Evolutionary conservation across 1,139 yeast genomes (phyloP).

Genomic region (Nakaseomyces sp.): DNA sequence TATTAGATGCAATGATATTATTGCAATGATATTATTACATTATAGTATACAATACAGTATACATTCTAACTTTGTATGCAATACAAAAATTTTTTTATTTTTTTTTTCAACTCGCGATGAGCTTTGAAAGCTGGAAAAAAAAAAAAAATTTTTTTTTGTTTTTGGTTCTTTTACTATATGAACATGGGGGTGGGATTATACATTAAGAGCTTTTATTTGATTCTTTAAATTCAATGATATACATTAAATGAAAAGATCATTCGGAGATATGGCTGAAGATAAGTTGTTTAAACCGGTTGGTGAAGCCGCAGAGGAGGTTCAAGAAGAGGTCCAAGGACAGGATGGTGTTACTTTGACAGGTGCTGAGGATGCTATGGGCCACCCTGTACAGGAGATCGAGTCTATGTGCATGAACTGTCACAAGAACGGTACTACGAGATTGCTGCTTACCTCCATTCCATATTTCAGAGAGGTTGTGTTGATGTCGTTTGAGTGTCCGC

Average conservation of each 20-base stretch:
- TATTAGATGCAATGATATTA: no score
- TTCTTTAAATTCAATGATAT: neutral
- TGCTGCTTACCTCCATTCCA: conserved; percentile 83
- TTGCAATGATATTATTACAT: no score
- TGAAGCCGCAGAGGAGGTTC: conserved; percentile 41
- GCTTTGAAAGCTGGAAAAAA: neutral
- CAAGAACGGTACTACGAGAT: conserved; percentile 70
- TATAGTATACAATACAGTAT: no score
- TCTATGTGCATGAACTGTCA: conserved; percentile 95
- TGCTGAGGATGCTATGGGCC: conserved; percentile 74
- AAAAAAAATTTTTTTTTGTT: neutral
- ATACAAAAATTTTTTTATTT: no score
- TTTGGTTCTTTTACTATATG: neutral
- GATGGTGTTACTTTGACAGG: conserved; percentile 38
- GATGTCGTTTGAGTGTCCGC: conserved; percentile 95
- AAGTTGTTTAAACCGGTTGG: conserved; percentile 51
- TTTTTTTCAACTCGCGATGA: neutral
- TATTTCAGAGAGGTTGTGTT: conserved; percentile 83
- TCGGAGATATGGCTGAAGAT: conserved; percentile 10
- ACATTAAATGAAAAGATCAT: conserved; percentile 2
- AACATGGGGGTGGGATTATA: no score
- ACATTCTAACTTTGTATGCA: no score
- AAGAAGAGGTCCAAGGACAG: conserved; percentile 26
- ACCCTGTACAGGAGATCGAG: conserved; percentile 90
- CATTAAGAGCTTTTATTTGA: no score